Conservation (phyloP, 768 basidiomycete species). For the Collybiopsis confluens region DNA sequence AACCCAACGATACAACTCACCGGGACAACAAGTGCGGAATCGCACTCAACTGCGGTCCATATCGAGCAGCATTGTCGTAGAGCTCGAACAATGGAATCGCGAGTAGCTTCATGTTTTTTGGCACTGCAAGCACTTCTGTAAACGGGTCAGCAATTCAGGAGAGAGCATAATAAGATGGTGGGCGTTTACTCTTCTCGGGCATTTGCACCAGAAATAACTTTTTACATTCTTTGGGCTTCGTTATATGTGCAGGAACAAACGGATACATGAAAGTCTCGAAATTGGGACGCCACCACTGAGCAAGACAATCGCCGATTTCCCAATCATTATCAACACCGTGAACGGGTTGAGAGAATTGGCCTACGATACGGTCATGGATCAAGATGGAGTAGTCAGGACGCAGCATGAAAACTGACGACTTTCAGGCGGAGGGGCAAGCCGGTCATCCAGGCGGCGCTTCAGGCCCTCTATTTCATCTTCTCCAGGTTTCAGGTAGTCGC, state of each 20-base stretch:
- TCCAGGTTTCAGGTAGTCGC: slow-evolving; percentile 97
- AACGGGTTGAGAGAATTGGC: slow-evolving; percentile 63
- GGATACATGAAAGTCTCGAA: slow-evolving; percentile 99
- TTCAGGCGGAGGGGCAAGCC: slow-evolving; percentile 75
- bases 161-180: slow-evolving; percentile 13
- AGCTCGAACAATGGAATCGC: slow-evolving; percentile 96
- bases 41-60: slow-evolving; percentile 91
- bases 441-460: slow-evolving; percentile 83
- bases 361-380: slow-evolving; percentile 11
- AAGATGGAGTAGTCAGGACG: background rate
- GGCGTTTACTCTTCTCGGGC: slow-evolving; percentile 79
- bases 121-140: slow-evolving; percentile 91
- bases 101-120: slow-evolving; percentile 97
- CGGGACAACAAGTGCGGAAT: slow-evolving; percentile 90
- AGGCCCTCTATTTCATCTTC: slow-evolving; percentile 92
- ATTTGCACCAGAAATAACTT: slow-evolving; percentile 94
- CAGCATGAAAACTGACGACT: slow-evolving; percentile 22
- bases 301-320: slow-evolving; percentile 96
- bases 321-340: slow-evolving; percentile 86
- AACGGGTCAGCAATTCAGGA: background rate
- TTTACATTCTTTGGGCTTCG: slow-evolving; percentile 97
- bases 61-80: slow-evolving; percentile 93
- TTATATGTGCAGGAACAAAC: slow-evolving; percentile 91
- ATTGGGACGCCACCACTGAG: slow-evolving; percentile 98
- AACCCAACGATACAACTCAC: slow-evolving; percentile 24